phyloP scores from a whole-genome alignment of 805 yeast genomes.

The Suhomyces pyralidae region DNA sequence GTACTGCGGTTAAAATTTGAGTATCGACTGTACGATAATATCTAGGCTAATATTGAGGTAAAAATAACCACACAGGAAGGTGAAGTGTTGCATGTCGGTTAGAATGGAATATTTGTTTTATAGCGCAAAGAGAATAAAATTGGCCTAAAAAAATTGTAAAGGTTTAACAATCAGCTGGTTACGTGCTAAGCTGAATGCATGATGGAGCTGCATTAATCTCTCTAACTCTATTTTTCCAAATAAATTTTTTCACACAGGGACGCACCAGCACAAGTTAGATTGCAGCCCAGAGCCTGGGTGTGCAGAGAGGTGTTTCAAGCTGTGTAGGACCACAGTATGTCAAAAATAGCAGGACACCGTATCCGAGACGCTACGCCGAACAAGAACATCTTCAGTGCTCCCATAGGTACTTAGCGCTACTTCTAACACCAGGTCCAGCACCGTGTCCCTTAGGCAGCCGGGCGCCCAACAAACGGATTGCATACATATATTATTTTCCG shows the following conservation, averaged over 20 bases:
- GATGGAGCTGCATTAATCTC: background rate
- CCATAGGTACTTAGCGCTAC: background rate
- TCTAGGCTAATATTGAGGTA: constrained; percentile 1
- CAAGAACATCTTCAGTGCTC: background rate
- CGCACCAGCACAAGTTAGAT: background rate
- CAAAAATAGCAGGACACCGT: background rate
- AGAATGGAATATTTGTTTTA: constrained; percentile 1
- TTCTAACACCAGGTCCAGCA: background rate
- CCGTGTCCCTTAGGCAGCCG: background rate
- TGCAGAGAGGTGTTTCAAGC: constrained; percentile 1
- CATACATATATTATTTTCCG: background rate
- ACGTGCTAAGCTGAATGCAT: background rate
- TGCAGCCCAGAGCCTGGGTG: background rate
- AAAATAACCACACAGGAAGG: constrained; percentile 1
- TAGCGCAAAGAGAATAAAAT: background rate
- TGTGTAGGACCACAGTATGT: constrained; percentile 1
- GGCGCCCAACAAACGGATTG: background rate
- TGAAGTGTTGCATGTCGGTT: constrained; percentile 1
- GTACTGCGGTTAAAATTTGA: background rate
- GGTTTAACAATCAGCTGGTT: background rate
- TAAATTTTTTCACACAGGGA: background rate
- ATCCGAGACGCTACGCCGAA: background rate
- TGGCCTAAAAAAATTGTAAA: background rate
- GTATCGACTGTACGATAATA: background rate
- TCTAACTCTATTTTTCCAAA: background rate